These are phyloP conservation scores for Fusarium lyarnte DNA, from an alignment of 2,329 filamentous ascomycete genomes.

Conservation along the genomic window DNA sequence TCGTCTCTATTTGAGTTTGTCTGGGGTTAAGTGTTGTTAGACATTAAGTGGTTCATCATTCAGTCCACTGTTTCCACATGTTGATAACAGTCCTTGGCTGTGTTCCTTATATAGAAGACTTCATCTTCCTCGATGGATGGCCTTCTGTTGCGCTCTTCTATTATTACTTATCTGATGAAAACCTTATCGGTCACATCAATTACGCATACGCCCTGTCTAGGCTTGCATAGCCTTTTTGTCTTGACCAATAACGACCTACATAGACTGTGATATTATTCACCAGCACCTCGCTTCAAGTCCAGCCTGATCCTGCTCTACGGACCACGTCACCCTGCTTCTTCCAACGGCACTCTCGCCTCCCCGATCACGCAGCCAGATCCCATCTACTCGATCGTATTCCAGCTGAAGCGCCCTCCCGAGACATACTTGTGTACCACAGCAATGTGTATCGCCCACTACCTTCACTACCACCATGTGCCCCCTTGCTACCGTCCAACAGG, in stretches of 20 bases:
- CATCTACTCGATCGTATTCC: slow-evolving; percentile 23
- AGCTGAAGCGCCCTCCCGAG: slow-evolving; percentile 39
- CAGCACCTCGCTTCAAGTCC: not conserved
- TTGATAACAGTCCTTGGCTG: not conserved
- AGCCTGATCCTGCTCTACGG: not conserved
- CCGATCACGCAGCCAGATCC: slow-evolving; percentile 7
- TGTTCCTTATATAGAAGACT: not conserved
- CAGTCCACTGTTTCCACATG: not conserved
- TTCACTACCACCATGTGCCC: slow-evolving; percentile 61
- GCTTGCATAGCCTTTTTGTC: not conserved
- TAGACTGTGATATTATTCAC: not conserved
- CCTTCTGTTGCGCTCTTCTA: not conserved
- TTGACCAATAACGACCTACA: not conserved
- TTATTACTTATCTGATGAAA: not conserved
- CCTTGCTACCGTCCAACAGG: slow-evolving; percentile 55
- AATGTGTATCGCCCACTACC: slow-evolving; percentile 63
- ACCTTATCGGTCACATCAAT: not conserved
- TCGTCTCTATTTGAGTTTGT: not conserved
- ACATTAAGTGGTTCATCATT: not conserved
- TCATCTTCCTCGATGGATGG: not conserved
- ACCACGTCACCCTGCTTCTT: not conserved
- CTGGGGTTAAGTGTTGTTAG: not conserved
- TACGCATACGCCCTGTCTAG: not conserved
- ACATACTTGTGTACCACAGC: slow-evolving; percentile 36
- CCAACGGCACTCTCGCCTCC: not conserved